Evolutionary conservation across 768 basidiomycete species (phyloP).

Genomic region (Neoboletus magnificus): DNA sequence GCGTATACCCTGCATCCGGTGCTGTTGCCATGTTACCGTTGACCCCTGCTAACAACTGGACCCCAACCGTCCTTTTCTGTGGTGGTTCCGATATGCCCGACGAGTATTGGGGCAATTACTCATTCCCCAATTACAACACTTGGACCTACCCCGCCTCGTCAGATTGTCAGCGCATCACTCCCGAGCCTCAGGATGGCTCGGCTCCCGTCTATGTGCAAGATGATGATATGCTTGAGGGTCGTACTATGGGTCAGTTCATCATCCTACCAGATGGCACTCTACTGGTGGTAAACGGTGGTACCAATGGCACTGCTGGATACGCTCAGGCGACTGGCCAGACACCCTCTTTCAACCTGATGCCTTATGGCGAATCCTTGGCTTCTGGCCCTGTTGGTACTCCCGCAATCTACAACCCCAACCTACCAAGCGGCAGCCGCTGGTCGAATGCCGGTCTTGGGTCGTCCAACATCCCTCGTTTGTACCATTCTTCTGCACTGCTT

Average conservation of each 20-base stretch:
- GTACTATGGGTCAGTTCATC: constrained; percentile 94
- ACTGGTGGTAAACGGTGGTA: constrained; percentile 76
- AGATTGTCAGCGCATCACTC: constrained; percentile 82
- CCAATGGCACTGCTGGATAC: constrained; percentile 89
- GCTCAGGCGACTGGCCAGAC: constrained; percentile 52
- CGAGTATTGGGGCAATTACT: constrained; percentile 74
- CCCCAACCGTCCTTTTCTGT: constrained; percentile 84
- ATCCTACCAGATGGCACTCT: constrained; percentile 74
- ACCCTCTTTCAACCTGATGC: constrained; percentile 49
- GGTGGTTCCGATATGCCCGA: constrained; percentile 83
- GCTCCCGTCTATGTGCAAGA: constrained; percentile 61
- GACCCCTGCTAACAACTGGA: constrained; percentile 85
- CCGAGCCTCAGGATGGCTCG: constrained; percentile 74
- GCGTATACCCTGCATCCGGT: constrained; percentile 91
- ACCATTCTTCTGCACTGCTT: constrained; percentile 88
- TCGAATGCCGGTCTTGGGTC: constrained; percentile 61
- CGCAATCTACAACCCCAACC: constrained; percentile 78
- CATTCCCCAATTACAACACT: constrained; percentile 67
- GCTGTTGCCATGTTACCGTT: constrained; percentile 89
- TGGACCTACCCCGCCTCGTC: constrained; percentile 67
- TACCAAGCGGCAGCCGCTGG: constrained; percentile 71
- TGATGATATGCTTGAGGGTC: constrained; percentile 68
- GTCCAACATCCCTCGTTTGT: constrained; percentile 75
- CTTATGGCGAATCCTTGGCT: constrained; percentile 70
- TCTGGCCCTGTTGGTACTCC: constrained; percentile 76